These are phyloP conservation scores for Astrocystis sublimbata DNA, from an alignment of 495 filamentous ascomycete genomes.

Conservation along the genomic window DNA sequence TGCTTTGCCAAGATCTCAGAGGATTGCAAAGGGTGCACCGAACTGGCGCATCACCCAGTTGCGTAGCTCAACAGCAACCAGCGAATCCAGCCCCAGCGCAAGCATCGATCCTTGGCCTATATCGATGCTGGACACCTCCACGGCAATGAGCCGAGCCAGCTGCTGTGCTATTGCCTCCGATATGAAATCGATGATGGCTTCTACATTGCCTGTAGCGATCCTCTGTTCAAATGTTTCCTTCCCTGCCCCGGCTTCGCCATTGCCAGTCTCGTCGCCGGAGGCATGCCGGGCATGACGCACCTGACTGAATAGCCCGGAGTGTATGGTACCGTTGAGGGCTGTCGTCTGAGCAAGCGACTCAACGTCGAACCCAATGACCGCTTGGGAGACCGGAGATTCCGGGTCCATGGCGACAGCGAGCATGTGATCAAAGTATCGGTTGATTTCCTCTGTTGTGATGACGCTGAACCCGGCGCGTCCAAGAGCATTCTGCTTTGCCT, in stretches of 20 bases:
- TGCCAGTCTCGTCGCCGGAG: neutral
- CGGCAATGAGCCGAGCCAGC: neutral
- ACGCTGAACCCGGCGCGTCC: neutral
- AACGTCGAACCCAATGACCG: neutral
- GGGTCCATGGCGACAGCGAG: neutral
- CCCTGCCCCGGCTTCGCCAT: neutral
- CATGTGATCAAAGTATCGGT: neutral
- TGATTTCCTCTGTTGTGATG: neutral
- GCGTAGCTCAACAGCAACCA: slow-evolving; percentile 17
- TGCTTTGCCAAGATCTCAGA: slow-evolving; percentile 18
- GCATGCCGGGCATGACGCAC: neutral
- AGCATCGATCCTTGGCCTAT: neutral
- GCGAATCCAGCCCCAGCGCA: slow-evolving; percentile 17
- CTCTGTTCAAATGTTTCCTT: neutral
- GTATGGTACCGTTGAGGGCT: neutral
- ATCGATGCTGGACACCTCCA: neutral
- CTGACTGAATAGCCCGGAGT: neutral
- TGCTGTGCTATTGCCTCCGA: neutral
- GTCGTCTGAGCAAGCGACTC: neutral
- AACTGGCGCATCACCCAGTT: slow-evolving; percentile 19
- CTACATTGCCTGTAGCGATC: neutral
- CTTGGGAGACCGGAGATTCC: neutral
- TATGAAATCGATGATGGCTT: neutral
- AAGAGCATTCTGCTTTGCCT: neutral
- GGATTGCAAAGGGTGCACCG: slow-evolving; percentile 17